phyloP scores from a whole-genome alignment of 2,329 filamentous ascomycete genomes.

The Eutypa lata region DNA sequence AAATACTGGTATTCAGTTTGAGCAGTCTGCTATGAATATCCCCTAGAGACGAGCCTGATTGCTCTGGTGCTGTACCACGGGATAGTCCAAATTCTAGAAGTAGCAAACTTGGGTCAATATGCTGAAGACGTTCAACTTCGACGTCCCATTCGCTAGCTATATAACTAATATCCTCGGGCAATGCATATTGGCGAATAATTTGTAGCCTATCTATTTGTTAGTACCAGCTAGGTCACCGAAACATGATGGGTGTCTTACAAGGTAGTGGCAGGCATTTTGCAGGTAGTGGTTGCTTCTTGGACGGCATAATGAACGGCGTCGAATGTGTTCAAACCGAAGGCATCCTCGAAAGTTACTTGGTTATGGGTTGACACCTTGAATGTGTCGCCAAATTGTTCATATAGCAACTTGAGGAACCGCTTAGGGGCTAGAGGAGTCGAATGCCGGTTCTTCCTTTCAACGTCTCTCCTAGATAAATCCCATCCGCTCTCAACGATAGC shows the following conservation, averaged over 20 bases:
- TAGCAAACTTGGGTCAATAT: constrained; percentile 14
- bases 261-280: constrained; percentile 15
- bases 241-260: constrained; percentile 16
- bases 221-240: background rate
- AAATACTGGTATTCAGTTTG: constrained; percentile 6
- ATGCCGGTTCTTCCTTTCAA: background rate
- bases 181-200: constrained; percentile 12
- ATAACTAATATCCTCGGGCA: constrained; percentile 11
- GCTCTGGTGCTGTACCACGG: constrained; percentile 7
- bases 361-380: background rate
- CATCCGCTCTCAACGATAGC: background rate
- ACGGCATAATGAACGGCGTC: constrained; percentile 12
- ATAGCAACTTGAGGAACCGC: constrained; percentile 18
- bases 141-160: constrained; percentile 19
- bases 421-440: background rate
- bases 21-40: constrained; percentile 18
- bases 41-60: constrained; percentile 11
- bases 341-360: background rate
- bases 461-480: background rate
- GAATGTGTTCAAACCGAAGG: constrained; percentile 14
- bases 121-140: constrained; percentile 21
- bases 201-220: constrained; percentile 19
- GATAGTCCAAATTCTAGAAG: constrained; percentile 15
- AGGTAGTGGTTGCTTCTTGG: constrained; percentile 14
- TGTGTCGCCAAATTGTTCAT: constrained; percentile 14